Conservation (phyloP, 495 filamentous ascomycete genomes). For the Lepidopterella palustris region DNA sequence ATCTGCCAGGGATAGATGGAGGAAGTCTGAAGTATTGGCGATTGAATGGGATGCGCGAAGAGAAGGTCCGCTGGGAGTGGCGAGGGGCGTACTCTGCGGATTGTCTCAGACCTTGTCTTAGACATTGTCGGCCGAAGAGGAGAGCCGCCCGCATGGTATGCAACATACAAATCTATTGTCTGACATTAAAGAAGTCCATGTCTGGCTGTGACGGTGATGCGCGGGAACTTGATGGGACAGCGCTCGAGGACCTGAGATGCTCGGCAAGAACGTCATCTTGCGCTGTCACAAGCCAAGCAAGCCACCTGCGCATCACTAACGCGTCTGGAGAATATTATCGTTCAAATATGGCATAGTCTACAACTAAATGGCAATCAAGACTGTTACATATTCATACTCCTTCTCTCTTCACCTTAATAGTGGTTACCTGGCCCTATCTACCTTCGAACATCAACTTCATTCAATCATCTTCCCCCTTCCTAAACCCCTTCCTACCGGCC, state of each 20-base stretch:
- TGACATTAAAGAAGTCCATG: background rate
- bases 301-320: too few species aligned
- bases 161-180: background rate
- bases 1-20: slow-evolving; percentile 21
- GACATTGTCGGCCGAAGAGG: slow-evolving; percentile 49
- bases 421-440: too few species aligned
- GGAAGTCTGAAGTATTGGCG: slow-evolving; percentile 10
- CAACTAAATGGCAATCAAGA: too few species aligned
- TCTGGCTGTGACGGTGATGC: background rate
- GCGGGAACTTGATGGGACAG: background rate
- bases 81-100: slow-evolving; percentile 30
- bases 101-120: slow-evolving; percentile 32
- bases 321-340: too few species aligned
- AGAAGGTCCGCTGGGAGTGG: slow-evolving; percentile 27
- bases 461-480: too few species aligned
- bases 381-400: too few species aligned
- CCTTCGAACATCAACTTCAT: too few species aligned
- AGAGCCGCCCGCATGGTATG: slow-evolving; percentile 49
- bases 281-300: slow-evolving; percentile 6
- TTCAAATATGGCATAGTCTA: too few species aligned
- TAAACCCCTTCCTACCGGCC: too few species aligned
- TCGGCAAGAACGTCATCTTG: slow-evolving; percentile 1
- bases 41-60: slow-evolving; percentile 5
- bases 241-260: background rate
- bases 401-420: too few species aligned